A percentile compares a stretch with the other conserved stretches of the same genome.
Conservation (phyloP, 2,329 filamentous ascomycete genomes). For the Stromatinia cepivora region DNA sequence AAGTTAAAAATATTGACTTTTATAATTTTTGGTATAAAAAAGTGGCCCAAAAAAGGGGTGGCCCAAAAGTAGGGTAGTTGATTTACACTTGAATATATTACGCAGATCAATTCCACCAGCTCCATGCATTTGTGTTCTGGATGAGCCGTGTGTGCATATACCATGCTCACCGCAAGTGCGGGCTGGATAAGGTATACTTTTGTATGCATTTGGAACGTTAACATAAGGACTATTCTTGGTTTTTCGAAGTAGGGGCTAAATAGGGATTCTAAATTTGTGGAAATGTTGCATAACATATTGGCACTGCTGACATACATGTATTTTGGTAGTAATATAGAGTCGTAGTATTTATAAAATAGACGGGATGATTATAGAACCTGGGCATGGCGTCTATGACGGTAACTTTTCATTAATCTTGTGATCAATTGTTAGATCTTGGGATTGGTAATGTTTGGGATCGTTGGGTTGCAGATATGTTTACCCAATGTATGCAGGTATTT, state of each 20-base stretch:
- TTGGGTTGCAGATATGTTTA: background rate
- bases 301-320: constrained; percentile 8
- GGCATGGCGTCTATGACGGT: background rate
- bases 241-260: background rate
- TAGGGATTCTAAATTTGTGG: background rate
- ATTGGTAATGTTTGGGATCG: background rate
- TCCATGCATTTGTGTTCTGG: background rate
- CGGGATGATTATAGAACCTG: background rate
- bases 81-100: background rate
- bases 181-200: background rate
- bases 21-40: too few relatives aligned
- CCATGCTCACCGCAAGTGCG: background rate
- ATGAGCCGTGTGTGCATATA: constrained; percentile 8
- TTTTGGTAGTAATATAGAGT: constrained; percentile 5
- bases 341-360: background rate
- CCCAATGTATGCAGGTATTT: background rate
- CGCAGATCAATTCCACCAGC: background rate
- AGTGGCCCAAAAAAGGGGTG: too few relatives aligned
- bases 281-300: background rate
- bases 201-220: background rate
- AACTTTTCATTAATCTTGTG: constrained; percentile 9
- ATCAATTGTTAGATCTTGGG: background rate
- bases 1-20: too few relatives aligned
- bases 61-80: too few relatives aligned
- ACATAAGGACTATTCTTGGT: background rate